Evolutionary conservation across 2,329 filamentous ascomycete genomes (phyloP).

Genomic region (Waltergamsia citrina): DNA sequence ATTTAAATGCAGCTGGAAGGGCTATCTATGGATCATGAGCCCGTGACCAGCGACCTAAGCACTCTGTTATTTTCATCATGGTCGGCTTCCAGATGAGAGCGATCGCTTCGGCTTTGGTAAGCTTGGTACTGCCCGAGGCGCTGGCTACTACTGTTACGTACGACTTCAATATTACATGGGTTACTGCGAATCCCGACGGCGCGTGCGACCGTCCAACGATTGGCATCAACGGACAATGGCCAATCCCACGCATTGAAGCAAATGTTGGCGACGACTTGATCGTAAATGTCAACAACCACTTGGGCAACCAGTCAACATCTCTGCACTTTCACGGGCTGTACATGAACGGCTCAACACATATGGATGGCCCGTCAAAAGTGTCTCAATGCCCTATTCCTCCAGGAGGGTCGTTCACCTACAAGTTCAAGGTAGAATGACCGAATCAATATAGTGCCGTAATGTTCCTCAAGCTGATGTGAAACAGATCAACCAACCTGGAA

Average conservation of each 20-base stretch:
- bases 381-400: conserved; percentile 42
- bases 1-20: too few species aligned
- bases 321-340: conserved; percentile 57
- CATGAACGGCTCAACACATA: conserved; percentile 41
- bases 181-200: conserved; percentile 63
- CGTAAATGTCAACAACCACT: conserved; percentile 47
- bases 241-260: conserved; percentile 56
- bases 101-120: too few species aligned
- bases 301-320: conserved; percentile 49
- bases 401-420: conserved; percentile 37
- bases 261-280: conserved; percentile 52
- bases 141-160: conserved; percentile 20
- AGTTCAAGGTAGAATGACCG: conserved; percentile 48
- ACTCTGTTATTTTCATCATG: too few species aligned
- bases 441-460: conserved; percentile 46
- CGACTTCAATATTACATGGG: conserved; percentile 64
- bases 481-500: conserved; percentile 43
- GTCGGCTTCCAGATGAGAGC: too few species aligned
- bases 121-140: too few species aligned
- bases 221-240: conserved; percentile 71
- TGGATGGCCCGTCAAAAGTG: conserved; percentile 49
- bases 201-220: conserved; percentile 55
- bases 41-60: too few species aligned
- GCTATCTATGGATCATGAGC: too few species aligned
- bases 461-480: neutral